Evolutionary conservation across 2,329 filamentous ascomycete species (phyloP).

Genomic region (Thelonectria olida): DNA sequence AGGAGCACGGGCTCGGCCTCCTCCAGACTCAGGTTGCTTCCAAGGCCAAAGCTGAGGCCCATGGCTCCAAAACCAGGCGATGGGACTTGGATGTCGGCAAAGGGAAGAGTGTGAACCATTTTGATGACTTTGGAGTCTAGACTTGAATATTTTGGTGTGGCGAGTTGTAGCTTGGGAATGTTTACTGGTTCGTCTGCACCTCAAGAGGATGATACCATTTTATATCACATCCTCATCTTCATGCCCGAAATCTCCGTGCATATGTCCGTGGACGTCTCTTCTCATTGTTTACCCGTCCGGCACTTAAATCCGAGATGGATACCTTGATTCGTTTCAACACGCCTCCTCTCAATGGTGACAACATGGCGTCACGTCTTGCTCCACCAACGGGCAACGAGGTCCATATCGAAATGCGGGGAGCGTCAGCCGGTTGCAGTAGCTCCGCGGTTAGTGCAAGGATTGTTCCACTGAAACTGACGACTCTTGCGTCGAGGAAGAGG

Average conservation of each 20-base stretch:
- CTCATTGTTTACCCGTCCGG: background rate
- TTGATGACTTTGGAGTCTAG: background rate
- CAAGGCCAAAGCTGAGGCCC: conserved; percentile 4
- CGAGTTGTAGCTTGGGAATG: too few relatives aligned
- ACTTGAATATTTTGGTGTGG: too few relatives aligned
- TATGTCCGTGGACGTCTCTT: background rate
- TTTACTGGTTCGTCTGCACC: too few relatives aligned
- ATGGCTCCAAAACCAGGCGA: conserved; percentile 8
- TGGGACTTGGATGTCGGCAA: background rate
- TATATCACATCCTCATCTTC: background rate
- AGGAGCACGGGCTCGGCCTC: conserved; percentile 4
- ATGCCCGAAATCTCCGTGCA: background rate
- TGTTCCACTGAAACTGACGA: too few relatives aligned
- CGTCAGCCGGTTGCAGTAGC: background rate
- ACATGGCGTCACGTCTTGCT: background rate
- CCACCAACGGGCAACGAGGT: background rate
- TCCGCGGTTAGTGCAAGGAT: background rate
- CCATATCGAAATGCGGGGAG: background rate
- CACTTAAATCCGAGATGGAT: background rate
- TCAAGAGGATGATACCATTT: background rate
- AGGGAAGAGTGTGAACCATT: conserved; percentile 4
- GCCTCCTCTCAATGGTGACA: background rate
- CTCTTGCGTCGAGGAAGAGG: background rate
- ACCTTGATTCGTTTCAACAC: background rate
- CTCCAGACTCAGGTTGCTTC: background rate